Evolutionary conservation across 352 stramenopile species (phyloP), one percentile per base, ranked within the genome.

Genomic region (Globisporangium lucens): DNA sequence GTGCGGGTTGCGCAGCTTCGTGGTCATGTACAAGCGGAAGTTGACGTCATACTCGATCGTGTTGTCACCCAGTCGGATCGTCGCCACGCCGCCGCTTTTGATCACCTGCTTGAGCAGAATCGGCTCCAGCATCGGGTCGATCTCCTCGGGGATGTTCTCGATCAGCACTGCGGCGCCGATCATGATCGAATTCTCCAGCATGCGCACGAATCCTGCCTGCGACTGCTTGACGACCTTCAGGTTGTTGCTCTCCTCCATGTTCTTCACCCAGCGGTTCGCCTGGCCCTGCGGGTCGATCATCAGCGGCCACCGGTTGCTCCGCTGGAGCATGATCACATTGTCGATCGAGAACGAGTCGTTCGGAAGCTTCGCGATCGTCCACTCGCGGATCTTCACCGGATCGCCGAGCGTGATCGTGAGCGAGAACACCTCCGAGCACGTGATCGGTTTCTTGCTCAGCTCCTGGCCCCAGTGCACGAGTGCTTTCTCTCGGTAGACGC

Each of bases 221-320:
- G 88, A 97, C 65, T 97, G 90, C 64, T 98, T 98, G 20, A 98
- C 89, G 17, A 98, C 92, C 66, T 98, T 98, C 27, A 98, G 70
- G 20, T 86, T 93, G 49, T 86, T 91, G 38, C 80, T 81, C 53
- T 89, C 82, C 69, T 98, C 93, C 90, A 98, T 97, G 67, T 97
- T 98, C 68, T 97, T 97, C 1, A 98, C 84, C 95, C 95, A 98
- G 29, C 90, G 86, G 69, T 98, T 98, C 0, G 94, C 95, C 67
- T 99, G 95, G 0, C 91, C 95, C 70, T 99, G 94, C 0, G 95
- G 96, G 46, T 98, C 96, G 56, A 99, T 98, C 94, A 98, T 98
- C n/a, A 99, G 78, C 9, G 96, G 96, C 94, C 94, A 99, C 2
- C 93, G 87, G 67, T 97, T 97, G 61, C 79, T 95, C 13, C 85